These are phyloP conservation scores for Leccinum incarnatum DNA, from an alignment of 768 basidiomycete genomes.

Conservation along the genomic window DNA sequence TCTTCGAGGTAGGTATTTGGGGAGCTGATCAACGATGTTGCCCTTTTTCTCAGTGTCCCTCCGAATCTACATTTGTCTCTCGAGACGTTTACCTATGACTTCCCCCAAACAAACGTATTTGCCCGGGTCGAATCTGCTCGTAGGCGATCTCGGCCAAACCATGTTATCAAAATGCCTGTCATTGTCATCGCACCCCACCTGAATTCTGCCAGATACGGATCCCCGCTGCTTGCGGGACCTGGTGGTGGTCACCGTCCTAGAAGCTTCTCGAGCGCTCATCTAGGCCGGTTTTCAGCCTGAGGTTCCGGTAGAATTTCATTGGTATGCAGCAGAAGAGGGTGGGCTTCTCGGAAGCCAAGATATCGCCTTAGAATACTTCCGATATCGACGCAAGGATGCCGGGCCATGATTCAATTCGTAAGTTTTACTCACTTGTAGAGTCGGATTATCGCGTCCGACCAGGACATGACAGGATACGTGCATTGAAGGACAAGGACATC, in stretches of 20 bases:
- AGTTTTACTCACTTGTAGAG: slow-evolving; percentile 16
- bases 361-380: slow-evolving; percentile 49
- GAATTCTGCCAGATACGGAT: slow-evolving; percentile 41
- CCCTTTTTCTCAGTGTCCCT: not conserved
- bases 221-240: slow-evolving; percentile 41
- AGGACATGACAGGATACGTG: slow-evolving; percentile 39
- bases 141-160: slow-evolving; percentile 4
- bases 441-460: not conserved
- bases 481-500: slow-evolving; percentile 6
- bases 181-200: slow-evolving; percentile 43
- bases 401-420: slow-evolving; percentile 49
- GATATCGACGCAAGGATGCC: slow-evolving; percentile 42
- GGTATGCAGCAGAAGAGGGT: slow-evolving; percentile 75
- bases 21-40: not conserved
- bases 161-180: slow-evolving; percentile 20
- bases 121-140: slow-evolving; percentile 21
- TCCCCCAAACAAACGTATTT: slow-evolving; percentile 21
- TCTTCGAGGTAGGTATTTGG: not conserved
- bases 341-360: slow-evolving; percentile 37
- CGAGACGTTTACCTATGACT: slow-evolving; percentile 18
- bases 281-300: slow-evolving; percentile 65
- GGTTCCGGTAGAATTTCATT: slow-evolving; percentile 72
- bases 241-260: slow-evolving; percentile 72
- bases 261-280: slow-evolving; percentile 72
- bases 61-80: slow-evolving; percentile 14